Percentiles rank a stretch among this genome's conserved stretches.
phyloP scores from a whole-genome alignment of 2,329 filamentous ascomycete genomes.

The Hymenoscyphus fructigenus region DNA sequence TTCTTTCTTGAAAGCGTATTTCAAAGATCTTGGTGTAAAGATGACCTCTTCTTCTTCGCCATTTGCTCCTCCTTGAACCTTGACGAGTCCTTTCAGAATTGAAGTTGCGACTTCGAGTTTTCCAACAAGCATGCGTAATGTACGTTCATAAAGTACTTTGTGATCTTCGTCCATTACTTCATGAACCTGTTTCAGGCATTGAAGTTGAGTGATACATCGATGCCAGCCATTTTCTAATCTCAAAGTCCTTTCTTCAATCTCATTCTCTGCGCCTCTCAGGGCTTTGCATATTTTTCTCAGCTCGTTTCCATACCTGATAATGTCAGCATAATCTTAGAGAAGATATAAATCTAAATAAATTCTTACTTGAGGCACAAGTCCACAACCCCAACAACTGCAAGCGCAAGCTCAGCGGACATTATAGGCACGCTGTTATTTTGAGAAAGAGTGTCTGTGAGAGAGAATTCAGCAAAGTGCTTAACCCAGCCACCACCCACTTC shows the following conservation, averaged over 20 bases:
- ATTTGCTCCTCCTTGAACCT: neutral
- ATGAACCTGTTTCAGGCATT: neutral
- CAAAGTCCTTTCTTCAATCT: neutral
- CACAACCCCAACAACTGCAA: neutral
- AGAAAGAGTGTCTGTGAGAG: neutral
- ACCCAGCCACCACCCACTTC: neutral
- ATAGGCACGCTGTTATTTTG: neutral
- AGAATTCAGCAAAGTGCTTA: no score
- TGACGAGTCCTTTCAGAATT: neutral
- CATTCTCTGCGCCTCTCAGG: neutral
- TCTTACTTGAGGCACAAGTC: constrained; percentile 2
- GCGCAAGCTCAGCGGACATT: neutral
- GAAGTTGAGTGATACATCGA: neutral
- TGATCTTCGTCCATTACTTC: neutral
- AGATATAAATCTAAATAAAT: neutral
- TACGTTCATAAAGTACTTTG: neutral
- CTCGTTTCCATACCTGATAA: neutral
- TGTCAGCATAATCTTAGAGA: neutral
- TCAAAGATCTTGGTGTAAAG: neutral
- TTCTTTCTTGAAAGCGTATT: neutral
- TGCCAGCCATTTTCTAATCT: neutral
- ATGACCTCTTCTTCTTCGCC: neutral
- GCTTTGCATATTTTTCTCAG: neutral
- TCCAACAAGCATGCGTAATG: neutral
- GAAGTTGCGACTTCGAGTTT: neutral